Evolutionary conservation across 2,329 filamentous ascomycete genomes (phyloP).

Genomic region (Talaromyces sp.): DNA sequence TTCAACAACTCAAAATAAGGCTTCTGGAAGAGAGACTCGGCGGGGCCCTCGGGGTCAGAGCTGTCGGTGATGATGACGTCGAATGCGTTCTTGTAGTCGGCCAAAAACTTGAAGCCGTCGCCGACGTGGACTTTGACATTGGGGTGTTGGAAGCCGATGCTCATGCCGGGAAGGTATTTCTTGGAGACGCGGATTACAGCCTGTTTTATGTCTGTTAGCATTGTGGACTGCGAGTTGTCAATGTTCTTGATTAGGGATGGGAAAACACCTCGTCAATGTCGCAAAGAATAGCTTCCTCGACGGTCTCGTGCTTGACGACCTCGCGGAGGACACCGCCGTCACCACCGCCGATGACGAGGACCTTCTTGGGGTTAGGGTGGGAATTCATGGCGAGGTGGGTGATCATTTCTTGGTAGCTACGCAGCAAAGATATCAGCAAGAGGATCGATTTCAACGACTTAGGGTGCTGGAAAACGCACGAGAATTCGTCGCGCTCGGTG

Average conservation of each 20-base stretch:
- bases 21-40: slow-evolving; percentile 96
- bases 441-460: no score
- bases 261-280: slow-evolving; percentile 83
- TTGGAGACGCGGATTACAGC: slow-evolving; percentile 98
- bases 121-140: slow-evolving; percentile 90
- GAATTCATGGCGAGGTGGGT: slow-evolving; percentile 97
- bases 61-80: slow-evolving; percentile 99
- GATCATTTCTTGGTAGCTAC: slow-evolving; percentile 97
- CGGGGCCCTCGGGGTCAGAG: slow-evolving; percentile 93
- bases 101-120: slow-evolving; percentile 98
- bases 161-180: slow-evolving; percentile 94
- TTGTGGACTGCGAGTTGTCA: background rate
- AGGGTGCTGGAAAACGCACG: slow-evolving; percentile 44
- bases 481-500: slow-evolving; percentile 98
- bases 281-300: slow-evolving; percentile 94
- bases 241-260: background rate
- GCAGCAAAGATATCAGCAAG: background rate
- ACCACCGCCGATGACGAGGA: slow-evolving; percentile 95
- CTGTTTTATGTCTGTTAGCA: slow-evolving; percentile 35
- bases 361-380: slow-evolving; percentile 96
- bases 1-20: slow-evolving; percentile 94
- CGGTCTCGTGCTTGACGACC: slow-evolving; percentile 96
- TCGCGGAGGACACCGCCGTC: slow-evolving; percentile 97
- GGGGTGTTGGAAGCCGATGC: slow-evolving; percentile 86
- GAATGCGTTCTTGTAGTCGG: slow-evolving; percentile 94